phyloP scores from a whole-genome alignment of 1,284 basidiomycete species.

The Melanopsichium pennsylvanicum region DNA sequence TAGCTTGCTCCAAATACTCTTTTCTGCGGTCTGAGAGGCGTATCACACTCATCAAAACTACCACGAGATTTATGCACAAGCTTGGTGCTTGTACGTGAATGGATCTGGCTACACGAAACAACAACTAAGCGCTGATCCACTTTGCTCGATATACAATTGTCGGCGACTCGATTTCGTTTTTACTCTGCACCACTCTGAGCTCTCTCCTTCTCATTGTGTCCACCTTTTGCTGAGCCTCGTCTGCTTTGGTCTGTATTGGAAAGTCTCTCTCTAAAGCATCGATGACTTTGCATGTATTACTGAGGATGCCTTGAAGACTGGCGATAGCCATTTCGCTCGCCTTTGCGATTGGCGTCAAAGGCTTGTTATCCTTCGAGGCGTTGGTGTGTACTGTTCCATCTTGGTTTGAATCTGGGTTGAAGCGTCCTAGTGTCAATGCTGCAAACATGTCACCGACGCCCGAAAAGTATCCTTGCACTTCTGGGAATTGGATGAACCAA shows the following conservation, averaged over 20 bases:
- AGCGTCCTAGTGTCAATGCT: constrained; percentile 86
- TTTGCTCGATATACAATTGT: constrained; percentile 48
- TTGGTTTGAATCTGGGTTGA: constrained; percentile 62
- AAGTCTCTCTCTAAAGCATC: constrained; percentile 17
- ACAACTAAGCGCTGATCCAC: constrained; percentile 23
- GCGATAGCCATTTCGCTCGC: constrained; percentile 73
- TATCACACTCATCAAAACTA: no score
- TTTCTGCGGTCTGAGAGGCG: no score
- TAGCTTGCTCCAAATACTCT: no score
- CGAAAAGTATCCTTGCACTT: constrained; percentile 89
- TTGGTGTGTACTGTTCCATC: background rate
- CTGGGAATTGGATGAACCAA: constrained; percentile 78
- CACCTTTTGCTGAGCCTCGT: constrained; percentile 47
- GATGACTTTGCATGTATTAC: constrained; percentile 40
- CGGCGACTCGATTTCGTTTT: constrained; percentile 54
- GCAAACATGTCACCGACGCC: constrained; percentile 98
- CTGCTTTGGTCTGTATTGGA: background rate
- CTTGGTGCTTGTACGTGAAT: no score
- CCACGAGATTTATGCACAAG: no score
- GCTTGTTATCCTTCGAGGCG: constrained; percentile 30
- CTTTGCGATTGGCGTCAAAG: constrained; percentile 70
- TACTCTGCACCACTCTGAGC: constrained; percentile 60
- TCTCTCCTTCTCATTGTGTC: constrained; percentile 59
- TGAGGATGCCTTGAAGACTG: constrained; percentile 84
- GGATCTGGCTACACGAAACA: no score